Evolutionary conservation across 495 filamentous ascomycete species (phyloP), one percentile per base, ranked within the genome.

Genomic region (Opeltia flavorubescens): DNA sequence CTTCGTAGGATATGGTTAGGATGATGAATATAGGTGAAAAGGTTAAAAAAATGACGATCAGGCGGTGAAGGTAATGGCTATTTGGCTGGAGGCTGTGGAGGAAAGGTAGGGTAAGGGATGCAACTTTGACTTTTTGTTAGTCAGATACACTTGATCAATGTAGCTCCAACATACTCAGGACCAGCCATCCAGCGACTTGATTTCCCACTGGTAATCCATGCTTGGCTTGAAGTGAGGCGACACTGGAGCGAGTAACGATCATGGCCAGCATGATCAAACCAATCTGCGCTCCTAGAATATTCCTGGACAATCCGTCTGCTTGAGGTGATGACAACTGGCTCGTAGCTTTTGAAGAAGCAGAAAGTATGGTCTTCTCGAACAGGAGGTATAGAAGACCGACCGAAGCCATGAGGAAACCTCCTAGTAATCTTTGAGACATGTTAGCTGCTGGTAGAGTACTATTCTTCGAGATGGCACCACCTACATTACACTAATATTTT

Each of bases 1-100:
- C 91, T 61, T 99, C 93, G 69, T 94, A 99, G 15, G 88, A 94
- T 61, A 95, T 96, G 21, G 88, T 94, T 49, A 99, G 81, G 54
- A 96, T 84, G 59, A 99, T 83, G 60, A 99, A 99, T 9, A 81
- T 81, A 1, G 93, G 93, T 0, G 88, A 81, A 58, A 94, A 96
- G 11, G 89, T 85, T 34, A 99, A 72, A 69, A 96, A 99, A 31
- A 96, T 74, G 52, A 94, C 75, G 57, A 89, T 70, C 13, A 96
- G 70, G 27, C 89, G 78, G 60, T 96, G 89, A 50, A 96, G 72
- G 58, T 95, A 95, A 64, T 95, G 77, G 51, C 70, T 83, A 61
- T 88, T 89, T 4, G 89, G 83, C 43, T 82, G 79, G 11, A 94
- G 55, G 41, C 81, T 75, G 58, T 99, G 82, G 15, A 86, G 67